Evolutionary conservation across 306 rosid genomes (phyloP).

Genomic region (Astragalus glycyphyllos): DNA sequence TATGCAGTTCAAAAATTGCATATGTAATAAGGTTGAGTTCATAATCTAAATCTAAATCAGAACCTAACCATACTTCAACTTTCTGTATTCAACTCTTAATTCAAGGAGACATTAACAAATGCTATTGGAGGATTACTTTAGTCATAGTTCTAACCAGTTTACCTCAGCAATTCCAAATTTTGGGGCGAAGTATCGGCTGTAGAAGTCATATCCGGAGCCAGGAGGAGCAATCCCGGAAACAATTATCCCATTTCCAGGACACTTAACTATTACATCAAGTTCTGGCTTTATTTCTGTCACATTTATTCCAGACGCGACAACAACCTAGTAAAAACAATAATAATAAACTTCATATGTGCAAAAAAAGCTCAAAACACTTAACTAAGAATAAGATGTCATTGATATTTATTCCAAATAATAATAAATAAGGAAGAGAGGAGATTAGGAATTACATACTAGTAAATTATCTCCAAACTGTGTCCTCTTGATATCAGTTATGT

Average conservation of each 20-base stretch:
- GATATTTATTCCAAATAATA: too few species aligned
- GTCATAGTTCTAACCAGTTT: constrained; percentile 16
- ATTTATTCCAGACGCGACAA: constrained; percentile 53
- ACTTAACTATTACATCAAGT: constrained; percentile 52
- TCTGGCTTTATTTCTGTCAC: constrained; percentile 59
- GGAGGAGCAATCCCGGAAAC: constrained; percentile 65
- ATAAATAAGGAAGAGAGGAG: background rate
- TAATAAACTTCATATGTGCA: too few species aligned
- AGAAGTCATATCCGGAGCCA: constrained; percentile 72
- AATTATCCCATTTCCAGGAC: constrained; percentile 70
- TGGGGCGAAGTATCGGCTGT: constrained; percentile 69
- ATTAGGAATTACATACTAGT: constrained; percentile 54
- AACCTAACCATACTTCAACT: background rate
- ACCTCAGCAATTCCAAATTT: constrained; percentile 75
- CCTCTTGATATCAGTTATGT: constrained; percentile 44
- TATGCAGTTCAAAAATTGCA: background rate
- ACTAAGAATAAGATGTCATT: too few species aligned
- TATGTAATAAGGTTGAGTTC: background rate
- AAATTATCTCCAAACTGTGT: constrained; percentile 26
- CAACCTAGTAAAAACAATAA: constrained; percentile 49
- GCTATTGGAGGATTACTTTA: background rate
- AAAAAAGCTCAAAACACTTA: too few species aligned
- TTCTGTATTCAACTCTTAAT: background rate
- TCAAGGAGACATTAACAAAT: too few species aligned
- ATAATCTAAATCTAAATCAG: background rate